phyloP scores from a whole-genome alignment of 805 yeast species.

The Barnettozyma vustinii region DNA sequence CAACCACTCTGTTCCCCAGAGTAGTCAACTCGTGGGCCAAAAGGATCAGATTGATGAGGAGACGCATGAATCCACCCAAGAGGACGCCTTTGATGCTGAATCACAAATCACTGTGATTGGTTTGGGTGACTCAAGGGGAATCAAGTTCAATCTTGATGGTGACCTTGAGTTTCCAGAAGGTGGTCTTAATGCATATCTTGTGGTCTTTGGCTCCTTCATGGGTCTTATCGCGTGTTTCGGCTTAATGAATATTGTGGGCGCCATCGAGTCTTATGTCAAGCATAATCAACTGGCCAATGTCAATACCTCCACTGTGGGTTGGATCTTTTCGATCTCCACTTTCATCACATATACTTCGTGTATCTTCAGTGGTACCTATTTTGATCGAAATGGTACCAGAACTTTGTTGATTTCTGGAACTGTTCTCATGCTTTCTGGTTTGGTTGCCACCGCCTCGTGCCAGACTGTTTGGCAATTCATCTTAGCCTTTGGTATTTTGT shows the following conservation, averaged over 20 bases:
- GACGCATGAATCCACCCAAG: neutral
- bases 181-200: constrained; percentile 46
- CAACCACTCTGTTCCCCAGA: neutral
- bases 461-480: constrained; percentile 44
- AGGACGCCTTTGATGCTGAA: neutral
- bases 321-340: constrained; percentile 43
- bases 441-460: constrained; percentile 41
- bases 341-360: constrained; percentile 28
- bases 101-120: neutral
- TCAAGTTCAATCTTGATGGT: constrained; percentile 2
- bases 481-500: constrained; percentile 42
- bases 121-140: neutral
- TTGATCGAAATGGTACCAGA: constrained; percentile 41
- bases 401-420: constrained; percentile 35
- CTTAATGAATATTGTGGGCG: constrained; percentile 52
- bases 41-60: neutral
- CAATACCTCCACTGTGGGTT: constrained; percentile 43
- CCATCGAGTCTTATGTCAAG: constrained; percentile 52
- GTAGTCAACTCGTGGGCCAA: neutral
- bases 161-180: constrained; percentile 45
- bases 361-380: constrained; percentile 39
- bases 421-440: constrained; percentile 31
- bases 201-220: constrained; percentile 49
- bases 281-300: constrained; percentile 43
- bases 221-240: constrained; percentile 53